Evolutionary conservation across 192 early-diverging fungal genomes (phyloP).

Genomic region (Coemansia reversa): DNA sequence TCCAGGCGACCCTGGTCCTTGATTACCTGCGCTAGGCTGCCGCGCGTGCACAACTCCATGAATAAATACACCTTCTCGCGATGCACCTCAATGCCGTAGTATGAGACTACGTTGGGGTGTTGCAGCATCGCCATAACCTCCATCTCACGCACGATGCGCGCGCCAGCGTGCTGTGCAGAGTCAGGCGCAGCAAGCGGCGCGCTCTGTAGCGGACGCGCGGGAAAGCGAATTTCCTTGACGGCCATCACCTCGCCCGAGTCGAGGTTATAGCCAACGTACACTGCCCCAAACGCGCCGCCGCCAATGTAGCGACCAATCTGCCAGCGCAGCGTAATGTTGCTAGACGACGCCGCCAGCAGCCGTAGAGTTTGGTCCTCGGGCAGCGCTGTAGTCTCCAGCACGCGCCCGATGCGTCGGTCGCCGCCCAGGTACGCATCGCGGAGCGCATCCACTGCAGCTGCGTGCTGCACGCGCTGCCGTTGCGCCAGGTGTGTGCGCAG

Average conservation of each 20-base stretch:
- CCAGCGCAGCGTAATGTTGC: constrained; percentile 82
- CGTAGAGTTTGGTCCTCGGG: constrained; percentile 79
- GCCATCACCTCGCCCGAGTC: constrained; percentile 85
- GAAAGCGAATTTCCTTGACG: constrained; percentile 89
- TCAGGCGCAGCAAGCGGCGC: constrained; percentile 10
- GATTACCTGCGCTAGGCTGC: constrained; percentile 68
- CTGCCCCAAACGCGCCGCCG: constrained; percentile 83
- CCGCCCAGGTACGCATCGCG: constrained; percentile 31
- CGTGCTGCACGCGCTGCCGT: constrained; percentile 33
- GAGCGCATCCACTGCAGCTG: constrained; percentile 27
- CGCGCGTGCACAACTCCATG: constrained; percentile 88
- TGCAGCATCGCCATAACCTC: constrained; percentile 85
- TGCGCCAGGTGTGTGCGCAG: constrained; percentile 43
- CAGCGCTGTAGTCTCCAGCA: constrained; percentile 67
- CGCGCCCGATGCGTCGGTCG: constrained; percentile 62
- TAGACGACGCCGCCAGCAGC: constrained; percentile 71
- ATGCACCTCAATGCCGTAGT: constrained; percentile 90
- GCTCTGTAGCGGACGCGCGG: constrained; percentile 52
- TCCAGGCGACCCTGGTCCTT: constrained; percentile 77
- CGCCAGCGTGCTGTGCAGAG: constrained; percentile 10
- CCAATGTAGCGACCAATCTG: constrained; percentile 83
- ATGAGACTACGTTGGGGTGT: constrained; percentile 87
- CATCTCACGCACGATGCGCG: constrained; percentile 83
- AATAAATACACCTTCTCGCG: constrained; percentile 86
- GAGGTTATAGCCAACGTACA: constrained; percentile 81